Percentiles rank a stretch among this genome's conserved stretches.
Evolutionary conservation across 2,329 filamentous ascomycete species (phyloP).

Genomic region (Mariannaea sp.): DNA sequence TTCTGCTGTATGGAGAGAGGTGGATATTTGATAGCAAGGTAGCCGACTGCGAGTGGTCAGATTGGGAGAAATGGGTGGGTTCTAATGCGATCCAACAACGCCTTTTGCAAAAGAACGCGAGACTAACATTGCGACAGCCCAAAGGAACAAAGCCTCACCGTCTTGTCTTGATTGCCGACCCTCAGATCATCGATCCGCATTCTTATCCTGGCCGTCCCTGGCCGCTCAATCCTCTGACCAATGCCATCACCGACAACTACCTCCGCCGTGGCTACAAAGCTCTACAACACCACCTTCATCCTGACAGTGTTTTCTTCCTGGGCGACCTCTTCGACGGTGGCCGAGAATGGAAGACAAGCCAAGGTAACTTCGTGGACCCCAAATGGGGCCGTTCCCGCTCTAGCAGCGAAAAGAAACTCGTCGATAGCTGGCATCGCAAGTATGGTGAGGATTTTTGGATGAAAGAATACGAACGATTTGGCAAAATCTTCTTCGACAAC

Average conservation of each 20-base stretch:
- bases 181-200: conserved; percentile 90
- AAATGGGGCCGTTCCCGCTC: conserved; percentile 60
- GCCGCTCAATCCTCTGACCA: conserved; percentile 59
- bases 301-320: conserved; percentile 87
- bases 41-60: conserved; percentile 75
- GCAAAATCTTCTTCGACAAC: conserved; percentile 78
- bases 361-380: conserved; percentile 63
- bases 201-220: conserved; percentile 85
- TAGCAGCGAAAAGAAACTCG: conserved; percentile 54
- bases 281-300: conserved; percentile 75
- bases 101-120: neutral
- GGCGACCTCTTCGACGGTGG: conserved; percentile 96
- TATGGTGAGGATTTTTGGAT: conserved; percentile 88
- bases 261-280: conserved; percentile 80
- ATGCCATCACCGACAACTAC: conserved; percentile 82
- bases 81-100: neutral
- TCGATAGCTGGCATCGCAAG: conserved; percentile 71
- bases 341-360: conserved; percentile 84
- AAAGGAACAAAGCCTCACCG: conserved; percentile 78
- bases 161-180: conserved; percentile 84
- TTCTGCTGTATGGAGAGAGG: conserved; percentile 84
- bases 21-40: conserved; percentile 75
- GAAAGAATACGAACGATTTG: conserved; percentile 83
- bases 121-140: conserved; percentile 60
- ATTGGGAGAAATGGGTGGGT: conserved; percentile 92